Percentiles rank a stretch among this genome's conserved stretches.
phyloP scores from a whole-genome alignment of 1,284 basidiomycete genomes.

The Boletus mariae region DNA sequence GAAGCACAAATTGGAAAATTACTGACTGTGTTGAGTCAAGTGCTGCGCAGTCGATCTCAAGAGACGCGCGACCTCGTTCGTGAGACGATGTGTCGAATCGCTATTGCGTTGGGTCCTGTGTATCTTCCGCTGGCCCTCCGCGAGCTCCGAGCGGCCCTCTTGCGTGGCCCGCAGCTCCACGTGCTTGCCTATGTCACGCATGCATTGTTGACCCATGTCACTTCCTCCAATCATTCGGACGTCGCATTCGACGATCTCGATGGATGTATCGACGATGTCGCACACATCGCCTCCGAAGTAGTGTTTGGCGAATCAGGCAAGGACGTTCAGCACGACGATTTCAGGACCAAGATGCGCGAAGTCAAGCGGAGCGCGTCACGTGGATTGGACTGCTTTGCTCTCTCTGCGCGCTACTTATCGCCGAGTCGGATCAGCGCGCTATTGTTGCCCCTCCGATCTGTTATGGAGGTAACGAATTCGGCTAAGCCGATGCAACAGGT shows the following conservation, averaged over 20 bases:
- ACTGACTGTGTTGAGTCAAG: conserved; percentile 82
- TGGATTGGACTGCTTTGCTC: conserved; percentile 81
- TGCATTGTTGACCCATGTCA: conserved; percentile 78
- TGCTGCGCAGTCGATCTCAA: conserved; percentile 89
- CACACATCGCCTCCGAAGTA: conserved; percentile 86
- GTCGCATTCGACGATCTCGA: conserved; percentile 64
- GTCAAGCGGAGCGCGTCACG: conserved; percentile 77
- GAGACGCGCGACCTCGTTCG: conserved; percentile 89
- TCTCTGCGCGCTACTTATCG: conserved; percentile 75
- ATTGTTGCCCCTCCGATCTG: conserved; percentile 77
- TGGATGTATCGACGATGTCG: conserved; percentile 72
- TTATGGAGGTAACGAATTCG: conserved; percentile 85
- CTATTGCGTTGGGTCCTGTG: conserved; percentile 66
- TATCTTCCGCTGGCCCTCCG: conserved; percentile 75
- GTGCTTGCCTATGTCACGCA: conserved; percentile 87
- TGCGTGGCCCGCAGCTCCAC: conserved; percentile 92
- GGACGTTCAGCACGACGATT: conserved; percentile 86
- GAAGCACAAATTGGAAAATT: conserved; percentile 76
- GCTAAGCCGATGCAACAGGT: conserved; percentile 81
- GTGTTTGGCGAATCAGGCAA: conserved; percentile 93
- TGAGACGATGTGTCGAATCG: conserved; percentile 84
- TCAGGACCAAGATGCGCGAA: conserved; percentile 93
- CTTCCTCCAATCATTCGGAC: conserved; percentile 52
- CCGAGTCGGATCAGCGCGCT: conserved; percentile 75
- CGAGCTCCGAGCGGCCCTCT: conserved; percentile 80